These are phyloP conservation scores for Akanthomyces lecanii DNA, from an alignment of 2,329 filamentous ascomycete species.

Conservation along the genomic window DNA sequence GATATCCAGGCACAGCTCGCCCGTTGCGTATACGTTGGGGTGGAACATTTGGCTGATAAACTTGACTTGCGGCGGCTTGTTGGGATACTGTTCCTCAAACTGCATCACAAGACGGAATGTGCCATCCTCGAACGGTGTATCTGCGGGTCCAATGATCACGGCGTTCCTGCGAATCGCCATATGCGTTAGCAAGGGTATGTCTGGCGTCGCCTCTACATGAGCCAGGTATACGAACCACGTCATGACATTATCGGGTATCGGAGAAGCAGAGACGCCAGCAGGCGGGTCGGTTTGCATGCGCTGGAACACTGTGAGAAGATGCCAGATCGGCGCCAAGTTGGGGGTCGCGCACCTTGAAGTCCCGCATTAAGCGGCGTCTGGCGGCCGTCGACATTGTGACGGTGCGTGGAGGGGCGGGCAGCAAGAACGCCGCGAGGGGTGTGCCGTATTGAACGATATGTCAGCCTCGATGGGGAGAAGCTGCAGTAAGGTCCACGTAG, in stretches of 20 bases:
- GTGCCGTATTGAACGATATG: background rate
- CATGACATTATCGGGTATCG: constrained; percentile 95
- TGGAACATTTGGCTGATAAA: constrained; percentile 99
- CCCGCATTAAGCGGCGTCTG: constrained; percentile 93
- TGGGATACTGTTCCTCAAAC: constrained; percentile 98
- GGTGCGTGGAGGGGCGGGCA: constrained; percentile 9
- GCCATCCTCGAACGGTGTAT: constrained; percentile 97
- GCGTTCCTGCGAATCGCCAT: constrained; percentile 67
- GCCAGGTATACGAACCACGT: constrained; percentile 62
- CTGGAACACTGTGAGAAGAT: constrained; percentile 41
- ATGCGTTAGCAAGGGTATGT: background rate
- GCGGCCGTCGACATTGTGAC: constrained; percentile 76
- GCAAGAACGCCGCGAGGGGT: constrained; percentile 3
- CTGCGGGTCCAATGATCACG: constrained; percentile 93
- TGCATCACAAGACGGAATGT: constrained; percentile 98
- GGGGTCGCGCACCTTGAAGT: constrained; percentile 78
- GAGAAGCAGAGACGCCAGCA: constrained; percentile 92
- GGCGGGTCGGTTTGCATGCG: constrained; percentile 99
- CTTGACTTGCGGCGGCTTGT: constrained; percentile 95
- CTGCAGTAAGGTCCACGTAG: background rate
- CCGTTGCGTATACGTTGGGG: constrained; percentile 95
- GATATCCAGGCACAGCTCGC: constrained; percentile 94
- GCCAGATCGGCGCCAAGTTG: constrained; percentile 17
- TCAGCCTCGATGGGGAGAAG: background rate
- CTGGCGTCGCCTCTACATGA: background rate